A percentile compares a stretch with the other conserved stretches of the same genome.
phyloP scores from a whole-genome alignment of 768 basidiomycete genomes.

The Cyclocybe aegerita region DNA sequence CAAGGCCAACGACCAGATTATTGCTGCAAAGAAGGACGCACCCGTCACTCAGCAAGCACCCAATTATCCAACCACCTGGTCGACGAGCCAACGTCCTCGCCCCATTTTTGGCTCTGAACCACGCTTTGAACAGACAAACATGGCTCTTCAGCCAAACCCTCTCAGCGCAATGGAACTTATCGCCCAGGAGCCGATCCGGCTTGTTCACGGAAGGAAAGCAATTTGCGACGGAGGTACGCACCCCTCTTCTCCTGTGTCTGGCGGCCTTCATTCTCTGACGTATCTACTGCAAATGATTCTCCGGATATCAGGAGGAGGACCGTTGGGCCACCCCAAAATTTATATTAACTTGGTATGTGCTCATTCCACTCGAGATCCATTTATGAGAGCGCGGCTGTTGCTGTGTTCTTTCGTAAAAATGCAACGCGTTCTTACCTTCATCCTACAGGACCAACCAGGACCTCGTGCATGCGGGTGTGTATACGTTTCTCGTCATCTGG shows the following conservation, averaged over 20 bases:
- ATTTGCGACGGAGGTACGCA: conserved; percentile 92
- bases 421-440: conserved; percentile 13
- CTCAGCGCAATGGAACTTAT: conserved; percentile 91
- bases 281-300: conserved; percentile 1
- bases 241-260: conserved; percentile 1
- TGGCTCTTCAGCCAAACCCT: conserved; percentile 87
- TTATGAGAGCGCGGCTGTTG: neutral
- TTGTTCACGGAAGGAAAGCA: conserved; percentile 82
- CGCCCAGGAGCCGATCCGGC: conserved; percentile 77
- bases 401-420: neutral
- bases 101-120: conserved; percentile 60
- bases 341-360: conserved; percentile 87
- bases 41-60: conserved; percentile 67
- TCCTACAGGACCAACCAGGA: conserved; percentile 78
- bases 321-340: conserved; percentile 95
- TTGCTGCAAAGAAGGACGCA: conserved; percentile 15
- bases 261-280: conserved; percentile 10
- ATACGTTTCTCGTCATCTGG: conserved; percentile 8
- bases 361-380: neutral
- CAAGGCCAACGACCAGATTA: conserved; percentile 22
- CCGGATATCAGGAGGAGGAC: conserved; percentile 72
- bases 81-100: conserved; percentile 75
- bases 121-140: conserved; percentile 89
- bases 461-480: conserved; percentile 89
- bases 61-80: conserved; percentile 83